Conservation (phyloP, 106 monocot species). For the Posidonia australis region DNA sequence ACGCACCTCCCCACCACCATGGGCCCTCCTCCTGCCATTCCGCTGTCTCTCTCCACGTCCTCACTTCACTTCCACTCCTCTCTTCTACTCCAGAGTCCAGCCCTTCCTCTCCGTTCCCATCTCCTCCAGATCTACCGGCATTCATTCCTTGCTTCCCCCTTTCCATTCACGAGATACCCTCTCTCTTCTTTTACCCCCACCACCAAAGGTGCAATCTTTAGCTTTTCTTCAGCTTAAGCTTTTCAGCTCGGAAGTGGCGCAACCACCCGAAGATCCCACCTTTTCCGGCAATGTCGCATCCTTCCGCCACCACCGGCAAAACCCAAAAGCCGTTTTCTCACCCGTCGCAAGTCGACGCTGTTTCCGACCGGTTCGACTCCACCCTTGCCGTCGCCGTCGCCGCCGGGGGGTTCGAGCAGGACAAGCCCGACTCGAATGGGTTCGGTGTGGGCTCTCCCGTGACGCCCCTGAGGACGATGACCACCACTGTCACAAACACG, state of each 20-base stretch:
- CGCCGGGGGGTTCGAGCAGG: not conserved
- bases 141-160: slow-evolving; percentile 28
- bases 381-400: not conserved
- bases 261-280: not conserved
- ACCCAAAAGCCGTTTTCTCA: slow-evolving; percentile 2
- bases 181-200: not conserved
- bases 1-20: not conserved
- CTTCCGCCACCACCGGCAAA: not conserved
- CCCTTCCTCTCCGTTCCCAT: no score
- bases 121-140: slow-evolving; percentile 23
- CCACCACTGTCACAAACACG: slow-evolving; percentile 12
- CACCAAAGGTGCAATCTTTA: not conserved
- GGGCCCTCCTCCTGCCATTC: not conserved
- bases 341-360: slow-evolving; percentile 2
- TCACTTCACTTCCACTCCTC: not conserved
- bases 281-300: slow-evolving; percentile 15
- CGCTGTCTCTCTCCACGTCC: not conserved
- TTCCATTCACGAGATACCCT: slow-evolving; percentile 30
- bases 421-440: slow-evolving; percentile 27
- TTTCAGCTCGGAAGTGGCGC: not conserved
- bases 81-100: not conserved
- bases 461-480: slow-evolving; percentile 16
- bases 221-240: not conserved
- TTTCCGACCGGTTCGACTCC: slow-evolving; percentile 11
- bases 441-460: slow-evolving; percentile 15